Evolutionary conservation across 2,329 filamentous ascomycete species (phyloP).

Genomic region (Colletotrichum eleusines): DNA sequence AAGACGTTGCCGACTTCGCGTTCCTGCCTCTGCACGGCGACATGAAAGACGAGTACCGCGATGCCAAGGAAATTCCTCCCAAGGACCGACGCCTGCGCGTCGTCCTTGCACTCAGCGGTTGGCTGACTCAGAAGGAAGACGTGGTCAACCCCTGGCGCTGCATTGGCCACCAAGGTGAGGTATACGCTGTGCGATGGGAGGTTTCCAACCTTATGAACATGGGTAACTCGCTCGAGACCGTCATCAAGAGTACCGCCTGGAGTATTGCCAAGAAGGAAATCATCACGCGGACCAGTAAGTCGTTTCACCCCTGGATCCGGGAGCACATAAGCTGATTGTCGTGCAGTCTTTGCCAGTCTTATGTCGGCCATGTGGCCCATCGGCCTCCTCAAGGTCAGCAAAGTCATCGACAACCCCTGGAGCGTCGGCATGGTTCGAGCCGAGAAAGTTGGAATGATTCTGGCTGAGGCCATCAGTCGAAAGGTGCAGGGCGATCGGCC

Average conservation of each 20-base stretch:
- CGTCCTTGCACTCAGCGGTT: conserved; percentile 86
- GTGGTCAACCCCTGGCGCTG: conserved; percentile 83
- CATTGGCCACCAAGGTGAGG: conserved; percentile 78
- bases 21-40: conserved; percentile 79
- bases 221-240: conserved; percentile 80
- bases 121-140: conserved; percentile 79
- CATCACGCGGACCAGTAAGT: conserved; percentile 60
- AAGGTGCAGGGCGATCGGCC: conserved; percentile 86
- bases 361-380: conserved; percentile 72
- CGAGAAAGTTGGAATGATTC: conserved; percentile 77
- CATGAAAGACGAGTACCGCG: conserved; percentile 56
- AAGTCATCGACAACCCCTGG: conserved; percentile 86
- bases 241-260: conserved; percentile 88
- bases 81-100: conserved; percentile 79
- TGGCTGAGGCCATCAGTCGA: conserved; percentile 86
- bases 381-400: conserved; percentile 74
- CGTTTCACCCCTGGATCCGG: background rate
- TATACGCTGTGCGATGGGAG: conserved; percentile 89
- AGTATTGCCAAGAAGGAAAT: conserved; percentile 70
- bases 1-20: conserved; percentile 89
- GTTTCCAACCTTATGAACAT: conserved; percentile 81
- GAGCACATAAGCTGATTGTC: background rate
- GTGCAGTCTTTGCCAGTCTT: conserved; percentile 66
- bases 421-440: conserved; percentile 80
- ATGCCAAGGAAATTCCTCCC: conserved; percentile 64